phyloP scores from a whole-genome alignment of 768 basidiomycete genomes.

The Suillus americanus region DNA sequence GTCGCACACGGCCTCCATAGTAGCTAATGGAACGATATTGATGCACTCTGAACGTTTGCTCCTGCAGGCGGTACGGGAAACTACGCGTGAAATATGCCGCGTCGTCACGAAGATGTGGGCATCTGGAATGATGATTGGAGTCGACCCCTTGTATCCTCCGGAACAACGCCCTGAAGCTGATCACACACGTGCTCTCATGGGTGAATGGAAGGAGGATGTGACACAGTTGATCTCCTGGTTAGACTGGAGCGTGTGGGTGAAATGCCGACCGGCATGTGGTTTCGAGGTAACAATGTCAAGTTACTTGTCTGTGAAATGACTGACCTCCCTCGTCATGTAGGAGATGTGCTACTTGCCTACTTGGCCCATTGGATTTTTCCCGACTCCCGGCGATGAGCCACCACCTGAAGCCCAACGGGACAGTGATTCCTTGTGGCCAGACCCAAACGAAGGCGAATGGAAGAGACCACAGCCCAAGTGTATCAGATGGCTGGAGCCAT shows the following conservation, averaged over 20 bases:
- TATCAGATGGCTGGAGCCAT: conserved; percentile 15
- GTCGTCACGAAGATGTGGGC: conserved; percentile 20
- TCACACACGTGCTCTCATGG: conserved; percentile 3
- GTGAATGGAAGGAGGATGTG: conserved; percentile 13
- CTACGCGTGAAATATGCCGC: conserved; percentile 19
- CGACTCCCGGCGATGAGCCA: background rate
- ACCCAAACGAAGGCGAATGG: conserved; percentile 14
- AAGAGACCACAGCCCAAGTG: conserved; percentile 27
- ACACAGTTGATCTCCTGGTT: conserved; percentile 18
- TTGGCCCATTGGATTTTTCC: conserved; percentile 21
- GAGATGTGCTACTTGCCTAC: conserved; percentile 29
- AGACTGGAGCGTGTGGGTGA: conserved; percentile 23
- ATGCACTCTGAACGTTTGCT: conserved; percentile 14
- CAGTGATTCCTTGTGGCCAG: background rate
- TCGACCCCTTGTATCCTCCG: conserved; percentile 4
- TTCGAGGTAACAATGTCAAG: conserved; percentile 6
- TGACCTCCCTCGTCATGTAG: conserved; percentile 7
- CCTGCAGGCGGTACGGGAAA: conserved; percentile 13
- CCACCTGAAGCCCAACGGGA: background rate
- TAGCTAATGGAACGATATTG: background rate
- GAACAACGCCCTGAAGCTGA: background rate
- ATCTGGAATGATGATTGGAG: conserved; percentile 11
- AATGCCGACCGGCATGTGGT: conserved; percentile 16
- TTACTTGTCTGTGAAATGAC: background rate
- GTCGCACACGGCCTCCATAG: conserved; percentile 9